Conservation (phyloP, 768 basidiomycete genomes). For the Mycena latifolia region DNA sequence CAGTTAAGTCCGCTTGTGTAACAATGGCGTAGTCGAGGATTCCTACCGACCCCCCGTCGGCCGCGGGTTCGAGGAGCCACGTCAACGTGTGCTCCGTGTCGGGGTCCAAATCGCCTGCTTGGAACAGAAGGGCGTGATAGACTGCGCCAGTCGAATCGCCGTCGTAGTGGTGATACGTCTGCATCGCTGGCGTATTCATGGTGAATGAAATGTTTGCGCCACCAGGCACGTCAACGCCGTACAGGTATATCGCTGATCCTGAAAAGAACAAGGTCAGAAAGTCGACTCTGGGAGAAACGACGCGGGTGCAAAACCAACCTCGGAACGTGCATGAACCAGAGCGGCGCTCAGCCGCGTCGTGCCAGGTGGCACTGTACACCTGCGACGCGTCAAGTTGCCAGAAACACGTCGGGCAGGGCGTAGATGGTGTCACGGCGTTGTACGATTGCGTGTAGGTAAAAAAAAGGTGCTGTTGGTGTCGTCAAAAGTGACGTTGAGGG, state of each 20-base stretch:
- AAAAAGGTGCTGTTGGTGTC: background rate
- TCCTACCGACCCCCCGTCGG: background rate
- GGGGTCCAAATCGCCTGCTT: background rate
- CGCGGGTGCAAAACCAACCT: background rate
- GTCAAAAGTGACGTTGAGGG: background rate
- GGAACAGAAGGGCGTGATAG: background rate
- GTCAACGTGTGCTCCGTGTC: background rate
- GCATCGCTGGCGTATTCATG: background rate
- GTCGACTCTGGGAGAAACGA: background rate
- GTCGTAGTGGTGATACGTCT: background rate
- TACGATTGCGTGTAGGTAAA: background rate
- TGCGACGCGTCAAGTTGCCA: conserved; percentile 1
- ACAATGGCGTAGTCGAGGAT: background rate
- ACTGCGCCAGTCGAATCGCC: background rate
- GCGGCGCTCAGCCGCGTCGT: background rate
- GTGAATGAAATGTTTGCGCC: background rate
- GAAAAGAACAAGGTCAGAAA: no score
- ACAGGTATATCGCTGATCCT: background rate
- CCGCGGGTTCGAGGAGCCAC: background rate
- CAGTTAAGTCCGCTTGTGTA: background rate
- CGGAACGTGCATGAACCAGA: background rate
- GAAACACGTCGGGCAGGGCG: background rate
- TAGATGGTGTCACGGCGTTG: background rate
- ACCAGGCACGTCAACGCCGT: background rate
- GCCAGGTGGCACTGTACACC: background rate